Conservation (phyloP, 805 yeast genomes). For the Candida insectalens region DNA sequence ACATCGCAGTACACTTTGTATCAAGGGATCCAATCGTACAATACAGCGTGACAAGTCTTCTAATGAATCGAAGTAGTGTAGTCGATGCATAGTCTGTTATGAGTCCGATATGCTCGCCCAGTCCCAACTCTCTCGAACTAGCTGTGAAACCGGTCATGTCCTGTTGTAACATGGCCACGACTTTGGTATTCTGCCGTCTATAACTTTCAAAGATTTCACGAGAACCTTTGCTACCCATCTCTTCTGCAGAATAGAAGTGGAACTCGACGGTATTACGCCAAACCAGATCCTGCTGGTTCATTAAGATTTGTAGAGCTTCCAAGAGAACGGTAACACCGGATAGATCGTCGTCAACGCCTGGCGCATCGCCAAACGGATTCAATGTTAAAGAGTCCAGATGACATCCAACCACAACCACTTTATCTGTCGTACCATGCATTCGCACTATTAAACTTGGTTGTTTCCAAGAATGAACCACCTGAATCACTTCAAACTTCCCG, state of each 20-base stretch:
- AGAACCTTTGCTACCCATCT: constrained; percentile 84
- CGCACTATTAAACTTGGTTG: constrained; percentile 70
- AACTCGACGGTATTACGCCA: constrained; percentile 68
- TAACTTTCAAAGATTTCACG: constrained; percentile 62
- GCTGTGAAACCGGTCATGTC: constrained; percentile 85
- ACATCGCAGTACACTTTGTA: constrained; percentile 82
- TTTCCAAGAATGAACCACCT: constrained; percentile 36
- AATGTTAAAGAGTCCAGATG: constrained; percentile 83
- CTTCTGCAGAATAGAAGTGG: constrained; percentile 94
- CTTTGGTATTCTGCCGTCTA: constrained; percentile 33
- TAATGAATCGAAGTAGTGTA: constrained; percentile 48
- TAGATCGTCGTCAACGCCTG: constrained; percentile 96
- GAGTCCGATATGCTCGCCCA: constrained; percentile 67
- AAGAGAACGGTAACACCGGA: constrained; percentile 75
- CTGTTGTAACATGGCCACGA: constrained; percentile 83
- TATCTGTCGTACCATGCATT: constrained; percentile 30
- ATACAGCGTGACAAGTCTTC: constrained; percentile 51
- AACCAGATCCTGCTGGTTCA: neutral
- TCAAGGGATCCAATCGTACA: constrained; percentile 62
- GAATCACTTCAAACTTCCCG: neutral
- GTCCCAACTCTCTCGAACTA: constrained; percentile 37
- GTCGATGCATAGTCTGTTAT: constrained; percentile 59
- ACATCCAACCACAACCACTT: constrained; percentile 68
- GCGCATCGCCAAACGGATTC: constrained; percentile 45
- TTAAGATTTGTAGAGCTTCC: constrained; percentile 43